Base-by-base conservation (phyloP, 345 rosid genomes). In the Draba incana region DNA sequence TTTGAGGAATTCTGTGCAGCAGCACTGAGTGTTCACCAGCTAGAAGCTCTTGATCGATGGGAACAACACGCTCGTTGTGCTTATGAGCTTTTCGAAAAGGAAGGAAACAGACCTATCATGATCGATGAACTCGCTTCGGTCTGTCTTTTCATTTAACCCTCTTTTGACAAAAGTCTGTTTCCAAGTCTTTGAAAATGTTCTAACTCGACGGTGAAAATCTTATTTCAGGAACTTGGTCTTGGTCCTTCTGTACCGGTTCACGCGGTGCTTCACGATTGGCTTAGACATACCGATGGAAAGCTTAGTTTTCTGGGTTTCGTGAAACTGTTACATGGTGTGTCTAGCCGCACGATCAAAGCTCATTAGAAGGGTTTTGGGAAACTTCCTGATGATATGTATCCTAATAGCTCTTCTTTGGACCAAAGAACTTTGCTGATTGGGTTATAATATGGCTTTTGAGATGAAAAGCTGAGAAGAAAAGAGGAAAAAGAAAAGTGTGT, bases 1-100 rank as follows among this genome's bases (percentile, higher is more conserved):
- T 92, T 89, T 70, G 98, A 87, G 51, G 98, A 92, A 75, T 92
- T 89, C 77, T 87, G 96, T 79, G 96, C 95, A 20, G 98, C 98
- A 16, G 76, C 89, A 20, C 72, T 92, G 65, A 92, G 92, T 33
- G 91, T 92, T 57, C 88, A 92, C 76, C 98, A 92, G 85, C 84
- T 92, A 27, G 98, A 89, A 79, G 95, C 96, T 20, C 87, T 89
- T 38, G 98, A 89, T 68, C 57, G 81, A 53, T 92, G 98, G 98
- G 94, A 92, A 71, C 91, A 94, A 68, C 90, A 79, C 63, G 96
- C 97, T 66, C 88, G 86, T 62, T 77, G 83, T 81, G 98, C 98
- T 64, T 93, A 88, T 78, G 98, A 93, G 68, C 79, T 91, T 57
- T 94, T 94, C 39, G 99, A 91, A 48, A 89, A 89, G 69, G 96